Base-by-base conservation (phyloP, 352 stramenopile genomes). In the Globisporangium nagaii region DNA sequence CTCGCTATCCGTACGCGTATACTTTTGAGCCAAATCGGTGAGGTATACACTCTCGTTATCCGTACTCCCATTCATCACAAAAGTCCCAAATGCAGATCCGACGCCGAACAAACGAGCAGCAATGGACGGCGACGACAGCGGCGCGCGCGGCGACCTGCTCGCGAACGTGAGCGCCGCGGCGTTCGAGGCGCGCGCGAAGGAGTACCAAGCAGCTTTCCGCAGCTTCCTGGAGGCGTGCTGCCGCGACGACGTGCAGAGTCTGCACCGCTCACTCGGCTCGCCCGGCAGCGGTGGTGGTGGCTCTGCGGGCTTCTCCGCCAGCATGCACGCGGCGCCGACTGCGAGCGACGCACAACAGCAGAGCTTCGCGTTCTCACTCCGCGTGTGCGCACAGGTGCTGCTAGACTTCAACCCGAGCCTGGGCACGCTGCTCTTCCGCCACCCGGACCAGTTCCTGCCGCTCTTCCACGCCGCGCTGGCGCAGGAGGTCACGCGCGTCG, bases 401-500 rank as follows among this genome's bases (percentile, higher is more conserved):
- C 70, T 97, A 22, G 73, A 88, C 55, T 73, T 75, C 25, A 81
- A 93, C 60, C 76, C 86, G 17, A 69, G 84, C 10, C 52, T 97
- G 12, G 86, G 82, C 3, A 87, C 84, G 64, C 58, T 96, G n/a
- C 62, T 97, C 3, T 78, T 98, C 48, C 80, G 81, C 25, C 93
- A 93, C 65, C 93, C 93, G 1, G 81, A 93, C 27, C 79, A 86
- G 12, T 68, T 97, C 19, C 40, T 98, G 47, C 88, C 85, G 24
- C 53, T 97, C 2, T 79, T 98, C 42, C 85, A 98, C 67, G 76
- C 84, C 12, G 78, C 90, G 0, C 75, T 96, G 20, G 69, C 81
- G 1, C 56, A 77, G 19, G 78, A 87, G 30, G 64, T 76, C 30
- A 53, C 62, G 10, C 47, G 44, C 50, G 60, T 42, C 60, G 41